phyloP scores from a whole-genome alignment of 495 filamentous ascomycete genomes.

The Staphylotrichum longicolle region DNA sequence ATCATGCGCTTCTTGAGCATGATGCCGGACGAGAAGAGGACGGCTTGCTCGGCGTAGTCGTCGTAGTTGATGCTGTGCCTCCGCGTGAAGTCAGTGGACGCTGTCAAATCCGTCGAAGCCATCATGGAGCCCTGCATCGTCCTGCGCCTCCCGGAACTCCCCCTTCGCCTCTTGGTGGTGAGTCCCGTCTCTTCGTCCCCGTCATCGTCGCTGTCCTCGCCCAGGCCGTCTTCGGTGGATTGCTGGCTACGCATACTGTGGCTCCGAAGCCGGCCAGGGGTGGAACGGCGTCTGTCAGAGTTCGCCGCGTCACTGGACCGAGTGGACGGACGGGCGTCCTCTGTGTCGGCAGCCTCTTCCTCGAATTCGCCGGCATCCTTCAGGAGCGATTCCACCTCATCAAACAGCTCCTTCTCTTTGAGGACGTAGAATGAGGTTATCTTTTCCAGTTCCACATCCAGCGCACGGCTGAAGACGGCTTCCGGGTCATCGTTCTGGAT shows the following conservation, averaged over 20 bases:
- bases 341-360: slow-evolving; percentile 50
- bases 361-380: slow-evolving; percentile 73
- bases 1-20: slow-evolving; percentile 88
- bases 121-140: slow-evolving; percentile 36
- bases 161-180: slow-evolving; percentile 39
- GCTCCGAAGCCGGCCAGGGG: slow-evolving; percentile 27
- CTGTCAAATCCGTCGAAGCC: slow-evolving; percentile 35
- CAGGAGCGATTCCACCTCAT: slow-evolving; percentile 73
- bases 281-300: slow-evolving; percentile 18
- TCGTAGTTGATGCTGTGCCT: slow-evolving; percentile 63
- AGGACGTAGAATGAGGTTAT: slow-evolving; percentile 83
- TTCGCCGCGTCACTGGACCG: slow-evolving; percentile 21
- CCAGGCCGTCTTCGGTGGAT: slow-evolving; percentile 50
- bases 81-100: slow-evolving; percentile 44
- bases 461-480: slow-evolving; percentile 68
- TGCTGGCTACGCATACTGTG: slow-evolving; percentile 40
- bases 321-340: slow-evolving; percentile 36
- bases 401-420: slow-evolving; percentile 82
- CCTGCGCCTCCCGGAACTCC: slow-evolving; percentile 38
- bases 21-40: slow-evolving; percentile 75
- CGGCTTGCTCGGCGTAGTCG: slow-evolving; percentile 70
- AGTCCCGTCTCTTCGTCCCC: slow-evolving; percentile 64
- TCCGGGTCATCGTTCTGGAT: slow-evolving; percentile 72
- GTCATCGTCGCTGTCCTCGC: slow-evolving; percentile 62
- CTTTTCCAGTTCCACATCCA: slow-evolving; percentile 91